phyloP scores from a whole-genome alignment of 2,329 filamentous ascomycete genomes.

The Botrytis paeoniae region DNA sequence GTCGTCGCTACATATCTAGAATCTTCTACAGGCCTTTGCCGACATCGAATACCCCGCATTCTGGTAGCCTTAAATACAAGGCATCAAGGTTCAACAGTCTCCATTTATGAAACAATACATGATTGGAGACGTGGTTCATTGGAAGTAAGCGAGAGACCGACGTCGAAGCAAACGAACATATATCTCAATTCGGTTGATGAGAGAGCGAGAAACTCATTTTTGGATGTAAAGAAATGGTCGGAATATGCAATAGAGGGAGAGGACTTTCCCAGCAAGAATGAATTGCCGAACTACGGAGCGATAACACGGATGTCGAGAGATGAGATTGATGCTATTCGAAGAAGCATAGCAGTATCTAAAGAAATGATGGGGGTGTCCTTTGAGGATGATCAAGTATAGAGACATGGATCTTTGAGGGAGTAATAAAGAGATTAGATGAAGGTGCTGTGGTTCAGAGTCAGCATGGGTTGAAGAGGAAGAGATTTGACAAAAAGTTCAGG shows the following conservation, averaged over 20 bases:
- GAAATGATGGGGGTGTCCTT: not conserved
- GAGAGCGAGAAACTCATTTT: not conserved
- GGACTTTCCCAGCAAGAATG: not conserved
- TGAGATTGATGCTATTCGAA: not conserved
- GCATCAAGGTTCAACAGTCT: too few species aligned
- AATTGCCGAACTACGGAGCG: not conserved
- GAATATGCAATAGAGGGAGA: accelerated
- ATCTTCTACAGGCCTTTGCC: too few species aligned
- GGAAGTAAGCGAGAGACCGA: not conserved
- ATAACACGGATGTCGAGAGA: not conserved
- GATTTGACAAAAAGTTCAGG: not conserved
- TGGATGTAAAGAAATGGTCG: not conserved
- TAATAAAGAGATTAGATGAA: not conserved
- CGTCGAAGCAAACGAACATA: not conserved
- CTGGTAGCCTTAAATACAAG: too few species aligned
- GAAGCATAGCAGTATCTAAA: not conserved
- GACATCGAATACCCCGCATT: too few species aligned
- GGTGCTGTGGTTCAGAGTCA: not conserved
- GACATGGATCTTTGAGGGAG: accelerated
- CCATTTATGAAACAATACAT: not conserved
- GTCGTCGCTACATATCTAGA: too few species aligned
- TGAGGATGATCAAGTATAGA: not conserved
- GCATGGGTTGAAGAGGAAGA: not conserved
- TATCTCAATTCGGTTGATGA: not conserved
- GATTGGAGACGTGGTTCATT: not conserved